Evolutionary conservation across 495 filamentous ascomycete genomes (phyloP), one percentile per base, ranked within the genome.

Genomic region (Bathelium albidoporum): DNA sequence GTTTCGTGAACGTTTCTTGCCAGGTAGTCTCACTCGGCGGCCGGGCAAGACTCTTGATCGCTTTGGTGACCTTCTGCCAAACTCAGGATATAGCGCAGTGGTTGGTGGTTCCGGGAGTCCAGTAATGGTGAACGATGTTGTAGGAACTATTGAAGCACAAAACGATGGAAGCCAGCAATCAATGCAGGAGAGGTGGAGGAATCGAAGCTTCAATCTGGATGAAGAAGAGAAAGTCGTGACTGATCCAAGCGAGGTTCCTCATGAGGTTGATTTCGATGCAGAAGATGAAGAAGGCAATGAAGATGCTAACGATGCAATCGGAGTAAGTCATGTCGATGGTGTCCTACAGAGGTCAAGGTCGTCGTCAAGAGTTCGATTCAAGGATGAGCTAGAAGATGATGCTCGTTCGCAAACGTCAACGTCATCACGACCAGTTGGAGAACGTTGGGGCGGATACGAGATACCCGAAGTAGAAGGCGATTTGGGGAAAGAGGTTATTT

Each of bases 401-500:
- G 83, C 83, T 22, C 78, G 87, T 20, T 92, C 89, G 26, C 90
- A 89, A 69, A 85, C 82, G 5, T 93, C 89, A 26, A 90, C 87
- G 1, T 91, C 89, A 5, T 92, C 88, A 16, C 80, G 88, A 39
- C 84, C 88, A 26, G 72, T 83, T 49, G 79, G 80, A 9, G 89
- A 94, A 71, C 79, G 90, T 41, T 92, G 89, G 89, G 90, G 85
- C 39, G 89, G 85, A 10, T 89, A 89, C 69, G 89, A 91, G 65
- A 87, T 90, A 14, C 88, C 89, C 10, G 88, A 90, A 59, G 84
- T 85, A 18, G 92, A 95, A 68, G 80, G 78, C 66, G 91, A 96
- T 69, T 83, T 88, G 9, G 90, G 90, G 32, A 90, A 88, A 66
- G 94, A 97, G 69, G 84, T 96, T 18, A 77, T 97, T 7, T 96